These are phyloP conservation scores for Termitomyces eurrhizus DNA, from an alignment of 768 basidiomycete genomes.

Conservation along the genomic window DNA sequence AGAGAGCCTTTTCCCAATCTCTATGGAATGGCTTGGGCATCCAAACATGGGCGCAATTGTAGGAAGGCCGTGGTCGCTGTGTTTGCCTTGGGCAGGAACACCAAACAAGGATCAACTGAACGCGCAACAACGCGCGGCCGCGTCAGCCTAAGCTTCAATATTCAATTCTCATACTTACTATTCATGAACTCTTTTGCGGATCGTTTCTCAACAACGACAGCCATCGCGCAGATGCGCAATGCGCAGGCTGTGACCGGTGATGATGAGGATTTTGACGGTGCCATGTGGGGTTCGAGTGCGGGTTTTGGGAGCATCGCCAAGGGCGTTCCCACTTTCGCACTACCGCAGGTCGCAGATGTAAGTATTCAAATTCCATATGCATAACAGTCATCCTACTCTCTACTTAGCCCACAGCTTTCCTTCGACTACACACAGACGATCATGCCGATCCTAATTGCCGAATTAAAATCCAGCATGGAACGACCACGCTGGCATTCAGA, in stretches of 20 bases:
- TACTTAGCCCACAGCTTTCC: constrained; percentile 80
- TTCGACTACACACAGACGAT: constrained; percentile 93
- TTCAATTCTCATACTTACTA: constrained; percentile 21
- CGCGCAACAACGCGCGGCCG: constrained; percentile 38
- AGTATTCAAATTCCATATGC: constrained; percentile 25
- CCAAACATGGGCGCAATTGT: constrained; percentile 11
- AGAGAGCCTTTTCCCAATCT: constrained; percentile 72
- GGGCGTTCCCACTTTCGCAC: constrained; percentile 66
- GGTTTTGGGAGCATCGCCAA: constrained; percentile 74
- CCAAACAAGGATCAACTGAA: constrained; percentile 32
- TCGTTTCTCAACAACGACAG: constrained; percentile 57
- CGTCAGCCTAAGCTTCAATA: constrained; percentile 32
- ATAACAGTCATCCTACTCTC: constrained; percentile 4
- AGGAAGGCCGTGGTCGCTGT: not conserved
- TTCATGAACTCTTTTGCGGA: constrained; percentile 70
- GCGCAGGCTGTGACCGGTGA: constrained; percentile 48
- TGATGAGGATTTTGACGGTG: constrained; percentile 61
- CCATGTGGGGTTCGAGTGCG: constrained; percentile 81
- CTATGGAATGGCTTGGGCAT: constrained; percentile 13
- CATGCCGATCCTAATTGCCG: constrained; percentile 89
- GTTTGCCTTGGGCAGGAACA: constrained; percentile 8
- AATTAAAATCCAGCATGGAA: constrained; percentile 99
- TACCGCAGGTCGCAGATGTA: constrained; percentile 77
- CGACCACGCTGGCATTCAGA: constrained; percentile 96
- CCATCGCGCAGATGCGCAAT: constrained; percentile 44